phyloP scores from a whole-genome alignment of 2,329 filamentous ascomycete genomes.

The Basipetospora chlamydospora region DNA sequence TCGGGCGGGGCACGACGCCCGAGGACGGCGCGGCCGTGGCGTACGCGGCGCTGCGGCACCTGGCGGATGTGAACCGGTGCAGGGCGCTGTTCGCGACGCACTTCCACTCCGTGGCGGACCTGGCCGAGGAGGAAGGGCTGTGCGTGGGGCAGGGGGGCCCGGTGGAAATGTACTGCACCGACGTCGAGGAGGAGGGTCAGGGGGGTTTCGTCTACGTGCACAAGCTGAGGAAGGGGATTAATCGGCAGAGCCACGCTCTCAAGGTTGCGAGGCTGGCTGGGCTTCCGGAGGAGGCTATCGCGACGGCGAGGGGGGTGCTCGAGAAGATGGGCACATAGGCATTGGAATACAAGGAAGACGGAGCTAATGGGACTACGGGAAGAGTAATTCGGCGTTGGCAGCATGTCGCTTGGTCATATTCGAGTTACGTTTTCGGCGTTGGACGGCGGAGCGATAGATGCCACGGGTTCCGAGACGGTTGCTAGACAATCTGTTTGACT shows the following conservation, averaged over 20 bases:
- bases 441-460: too few species aligned
- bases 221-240: slow-evolving; percentile 65
- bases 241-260: slow-evolving; percentile 75
- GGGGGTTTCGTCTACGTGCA: slow-evolving; percentile 78
- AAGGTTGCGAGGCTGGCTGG: slow-evolving; percentile 88
- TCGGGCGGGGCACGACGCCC: slow-evolving; percentile 85
- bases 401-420: too few species aligned
- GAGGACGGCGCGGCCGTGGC: slow-evolving; percentile 84
- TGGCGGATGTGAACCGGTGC: slow-evolving; percentile 63
- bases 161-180: slow-evolving; percentile 74
- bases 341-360: too few species aligned
- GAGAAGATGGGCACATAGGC: too few species aligned
- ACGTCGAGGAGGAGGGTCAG: slow-evolving; percentile 59
- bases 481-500: too few species aligned
- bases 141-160: slow-evolving; percentile 17
- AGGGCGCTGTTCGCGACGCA: slow-evolving; percentile 88
- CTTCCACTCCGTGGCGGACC: slow-evolving; percentile 73
- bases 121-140: slow-evolving; percentile 43
- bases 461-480: too few species aligned
- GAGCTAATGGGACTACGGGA: too few species aligned
- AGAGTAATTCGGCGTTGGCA: too few species aligned
- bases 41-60: slow-evolving; percentile 74
- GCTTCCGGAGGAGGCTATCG: slow-evolving; percentile 57
- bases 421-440: too few species aligned
- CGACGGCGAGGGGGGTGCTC: slow-evolving; percentile 48